phyloP scores from a whole-genome alignment of 73 alveolate species.

The Paramecium sexaurelia region DNA sequence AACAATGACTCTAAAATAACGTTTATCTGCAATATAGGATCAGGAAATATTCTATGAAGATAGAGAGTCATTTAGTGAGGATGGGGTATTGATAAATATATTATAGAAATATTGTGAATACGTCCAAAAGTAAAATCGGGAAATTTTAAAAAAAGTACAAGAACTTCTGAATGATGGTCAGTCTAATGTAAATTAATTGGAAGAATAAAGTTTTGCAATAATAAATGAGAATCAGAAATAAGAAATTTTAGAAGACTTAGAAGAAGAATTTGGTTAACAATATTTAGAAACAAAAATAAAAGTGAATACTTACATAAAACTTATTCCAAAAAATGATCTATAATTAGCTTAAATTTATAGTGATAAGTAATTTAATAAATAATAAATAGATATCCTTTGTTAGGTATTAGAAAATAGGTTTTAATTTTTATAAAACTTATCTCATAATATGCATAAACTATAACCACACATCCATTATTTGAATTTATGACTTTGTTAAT shows the following conservation, averaged over 20 bases:
- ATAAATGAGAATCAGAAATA: slow-evolving; percentile 17
- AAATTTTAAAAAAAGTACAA: not conserved
- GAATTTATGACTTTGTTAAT: slow-evolving; percentile 68
- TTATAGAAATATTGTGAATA: not conserved
- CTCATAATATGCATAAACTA: not conserved
- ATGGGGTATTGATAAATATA: slow-evolving; percentile 2
- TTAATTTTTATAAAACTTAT: not conserved
- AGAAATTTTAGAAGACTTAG: slow-evolving; percentile 33
- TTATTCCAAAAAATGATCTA: slow-evolving; percentile 42
- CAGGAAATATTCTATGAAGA: not conserved
- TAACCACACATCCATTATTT: not conserved
- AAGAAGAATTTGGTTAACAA: not conserved
- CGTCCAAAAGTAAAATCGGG: not conserved
- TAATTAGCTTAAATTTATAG: not conserved
- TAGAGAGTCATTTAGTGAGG: slow-evolving; percentile 28
- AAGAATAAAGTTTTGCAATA: not conserved
- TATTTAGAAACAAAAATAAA: not conserved
- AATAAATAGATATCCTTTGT: slow-evolving; percentile 3
- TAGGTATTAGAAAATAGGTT: not conserved
- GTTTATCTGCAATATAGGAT: slow-evolving; percentile 2
- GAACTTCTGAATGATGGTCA: not conserved
- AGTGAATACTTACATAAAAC: not conserved
- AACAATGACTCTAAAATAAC: not conserved
- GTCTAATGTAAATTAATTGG: not conserved
- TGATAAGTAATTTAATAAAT: not conserved